phyloP scores from a whole-genome alignment of 208 protist species.

The Acanthamoeba sp. region DNA sequence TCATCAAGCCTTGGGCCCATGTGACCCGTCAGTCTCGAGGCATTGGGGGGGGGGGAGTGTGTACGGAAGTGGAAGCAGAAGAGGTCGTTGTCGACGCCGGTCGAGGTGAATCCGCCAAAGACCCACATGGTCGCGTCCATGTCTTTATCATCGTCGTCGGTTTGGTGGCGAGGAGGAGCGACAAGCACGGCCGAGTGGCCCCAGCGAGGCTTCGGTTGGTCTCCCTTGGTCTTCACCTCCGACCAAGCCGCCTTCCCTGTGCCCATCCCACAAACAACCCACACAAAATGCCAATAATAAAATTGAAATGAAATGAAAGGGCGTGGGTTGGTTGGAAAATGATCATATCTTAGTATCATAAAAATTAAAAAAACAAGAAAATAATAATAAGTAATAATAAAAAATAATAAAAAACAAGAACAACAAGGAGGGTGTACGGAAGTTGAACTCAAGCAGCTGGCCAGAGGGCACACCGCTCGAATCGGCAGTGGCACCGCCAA shows the following conservation, averaged over 20 bases:
- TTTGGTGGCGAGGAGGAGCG: too few relatives aligned
- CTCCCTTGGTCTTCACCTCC: constrained; percentile 49
- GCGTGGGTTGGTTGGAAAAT: too few relatives aligned
- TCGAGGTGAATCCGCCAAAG: constrained; percentile 6
- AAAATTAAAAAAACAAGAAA: too few relatives aligned
- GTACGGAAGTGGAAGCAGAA: constrained; percentile 67
- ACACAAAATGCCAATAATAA: too few relatives aligned
- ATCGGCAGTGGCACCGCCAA: constrained; percentile 25
- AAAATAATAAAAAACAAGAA: too few relatives aligned
- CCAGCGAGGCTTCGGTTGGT: neutral
- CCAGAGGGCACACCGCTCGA: neutral
- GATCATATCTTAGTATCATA: too few relatives aligned
- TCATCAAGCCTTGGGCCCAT: neutral
- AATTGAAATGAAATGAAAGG: too few relatives aligned
- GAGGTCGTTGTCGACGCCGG: neutral
- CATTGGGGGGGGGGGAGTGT: too few relatives aligned
- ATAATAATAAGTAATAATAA: too few relatives aligned
- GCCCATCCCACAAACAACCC: too few relatives aligned
- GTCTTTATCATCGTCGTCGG: neutral
- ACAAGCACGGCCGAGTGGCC: constrained; percentile 47
- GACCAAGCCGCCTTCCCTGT: neutral
- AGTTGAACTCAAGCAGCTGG: constrained; percentile 8
- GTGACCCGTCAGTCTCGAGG: too few relatives aligned
- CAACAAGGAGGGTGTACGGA: too few relatives aligned
- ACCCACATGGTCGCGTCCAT: neutral